A percentile compares a stretch with the other conserved stretches of the same genome.
Conservation (phyloP, 805 yeast species). For the Saturnispora saitoi region DNA sequence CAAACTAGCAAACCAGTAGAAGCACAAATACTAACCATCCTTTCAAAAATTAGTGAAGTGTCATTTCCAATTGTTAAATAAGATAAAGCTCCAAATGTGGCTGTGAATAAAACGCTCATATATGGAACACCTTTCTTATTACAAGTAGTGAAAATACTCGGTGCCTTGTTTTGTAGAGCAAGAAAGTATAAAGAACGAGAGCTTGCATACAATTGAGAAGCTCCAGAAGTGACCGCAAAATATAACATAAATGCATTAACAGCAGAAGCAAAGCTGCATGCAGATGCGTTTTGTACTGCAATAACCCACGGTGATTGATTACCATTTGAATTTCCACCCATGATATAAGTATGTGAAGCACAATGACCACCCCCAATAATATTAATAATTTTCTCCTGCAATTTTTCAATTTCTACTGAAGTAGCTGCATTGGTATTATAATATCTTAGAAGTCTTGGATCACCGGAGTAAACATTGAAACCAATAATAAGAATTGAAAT, state of each 20-base stretch:
- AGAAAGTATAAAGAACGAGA: slow-evolving; percentile 49
- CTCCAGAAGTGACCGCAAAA: slow-evolving; percentile 50
- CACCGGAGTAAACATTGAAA: slow-evolving; percentile 67
- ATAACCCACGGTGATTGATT: slow-evolving; percentile 50
- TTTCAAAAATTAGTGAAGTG: slow-evolving; percentile 57
- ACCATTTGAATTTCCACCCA: slow-evolving; percentile 37
- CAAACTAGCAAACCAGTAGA: slow-evolving; percentile 74
- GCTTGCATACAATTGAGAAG: slow-evolving; percentile 53
- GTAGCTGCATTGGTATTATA: slow-evolving; percentile 27
- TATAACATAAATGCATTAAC: slow-evolving; percentile 45
- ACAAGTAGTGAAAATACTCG: slow-evolving; percentile 51
- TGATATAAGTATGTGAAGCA: slow-evolving; percentile 17
- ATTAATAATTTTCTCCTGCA: slow-evolving; percentile 17
- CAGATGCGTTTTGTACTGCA: slow-evolving; percentile 44
- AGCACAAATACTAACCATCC: slow-evolving; percentile 58
- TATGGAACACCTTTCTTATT: slow-evolving; percentile 65
- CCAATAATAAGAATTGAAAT: slow-evolving; percentile 63
- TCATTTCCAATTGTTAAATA: slow-evolving; percentile 49
- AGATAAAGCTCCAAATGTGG: slow-evolving; percentile 51
- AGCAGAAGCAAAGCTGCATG: slow-evolving; percentile 41
- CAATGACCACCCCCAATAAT: slow-evolving; percentile 25
- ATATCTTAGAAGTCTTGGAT: slow-evolving; percentile 59
- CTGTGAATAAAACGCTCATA: slow-evolving; percentile 56
- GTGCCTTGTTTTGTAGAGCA: slow-evolving; percentile 51
- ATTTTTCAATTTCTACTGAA: slow-evolving; percentile 10